phyloP scores from a whole-genome alignment of 2,329 filamentous ascomycete species.

The Chrysoporthe puriensis region DNA sequence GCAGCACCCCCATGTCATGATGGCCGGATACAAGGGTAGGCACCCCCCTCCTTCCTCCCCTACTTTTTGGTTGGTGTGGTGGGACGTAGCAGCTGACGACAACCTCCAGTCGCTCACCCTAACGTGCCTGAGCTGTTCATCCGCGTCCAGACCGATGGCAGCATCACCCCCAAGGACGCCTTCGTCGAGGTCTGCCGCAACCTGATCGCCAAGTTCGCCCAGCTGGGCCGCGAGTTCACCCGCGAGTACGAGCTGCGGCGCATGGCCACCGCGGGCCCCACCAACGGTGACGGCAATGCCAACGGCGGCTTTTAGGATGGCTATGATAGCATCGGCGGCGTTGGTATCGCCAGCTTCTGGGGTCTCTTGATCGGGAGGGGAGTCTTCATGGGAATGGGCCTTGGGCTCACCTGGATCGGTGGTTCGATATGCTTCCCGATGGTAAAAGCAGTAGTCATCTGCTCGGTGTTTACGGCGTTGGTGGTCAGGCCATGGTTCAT shows the following conservation, averaged over 20 bases:
- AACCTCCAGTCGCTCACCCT: slow-evolving; percentile 56
- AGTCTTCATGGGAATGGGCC: slow-evolving; percentile 2
- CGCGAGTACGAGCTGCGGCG: slow-evolving; percentile 89
- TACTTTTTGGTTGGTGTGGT: background rate
- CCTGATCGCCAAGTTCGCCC: slow-evolving; percentile 78
- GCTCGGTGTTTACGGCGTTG: slow-evolving; percentile 19
- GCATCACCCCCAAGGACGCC: slow-evolving; percentile 85
- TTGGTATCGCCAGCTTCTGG: slow-evolving; percentile 20
- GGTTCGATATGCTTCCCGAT: slow-evolving; percentile 8
- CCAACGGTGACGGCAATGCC: slow-evolving; percentile 36
- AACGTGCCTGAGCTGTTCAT: slow-evolving; percentile 68
- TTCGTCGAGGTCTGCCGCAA: slow-evolving; percentile 80
- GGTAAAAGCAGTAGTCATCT: slow-evolving; percentile 8
- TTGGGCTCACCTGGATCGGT: slow-evolving; percentile 6
- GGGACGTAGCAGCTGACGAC: slow-evolving; percentile 2
- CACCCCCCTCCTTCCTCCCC: background rate
- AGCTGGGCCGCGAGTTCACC: slow-evolving; percentile 84
- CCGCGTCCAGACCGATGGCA: slow-evolving; percentile 90
- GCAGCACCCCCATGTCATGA: slow-evolving; percentile 80
- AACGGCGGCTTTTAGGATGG: slow-evolving; percentile 34
- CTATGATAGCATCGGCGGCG: slow-evolving; percentile 8
- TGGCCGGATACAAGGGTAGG: slow-evolving; percentile 89
- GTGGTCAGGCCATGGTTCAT: slow-evolving; percentile 10
- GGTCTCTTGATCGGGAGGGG: background rate
- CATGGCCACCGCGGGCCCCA: slow-evolving; percentile 72